Evolutionary conservation across 495 filamentous ascomycete genomes (phyloP).

Genomic region (Hyphodiscus hymeniophilus): DNA sequence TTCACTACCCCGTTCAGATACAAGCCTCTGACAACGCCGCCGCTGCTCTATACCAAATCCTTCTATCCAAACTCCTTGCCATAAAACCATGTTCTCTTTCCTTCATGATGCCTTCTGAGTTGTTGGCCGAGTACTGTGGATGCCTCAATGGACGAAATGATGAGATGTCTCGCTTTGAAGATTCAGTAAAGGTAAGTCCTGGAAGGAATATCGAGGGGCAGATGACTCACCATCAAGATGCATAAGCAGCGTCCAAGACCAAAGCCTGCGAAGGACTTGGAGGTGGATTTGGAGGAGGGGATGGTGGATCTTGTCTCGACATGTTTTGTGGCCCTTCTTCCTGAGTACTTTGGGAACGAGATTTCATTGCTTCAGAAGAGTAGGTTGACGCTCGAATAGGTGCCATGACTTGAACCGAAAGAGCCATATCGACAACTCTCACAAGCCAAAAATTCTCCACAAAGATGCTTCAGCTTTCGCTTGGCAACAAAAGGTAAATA

Average conservation of each 20-base stretch:
- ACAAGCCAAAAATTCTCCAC: too few relatives aligned
- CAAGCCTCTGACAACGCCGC: too few relatives aligned
- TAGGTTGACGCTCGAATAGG: background rate
- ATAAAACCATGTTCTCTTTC: too few relatives aligned
- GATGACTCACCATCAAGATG: slow-evolving; percentile 3
- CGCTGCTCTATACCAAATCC: slow-evolving; percentile 5
- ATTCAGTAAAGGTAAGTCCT: background rate
- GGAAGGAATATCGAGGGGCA: too few relatives aligned
- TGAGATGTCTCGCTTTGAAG: background rate
- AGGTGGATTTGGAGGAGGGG: slow-evolving; percentile 37
- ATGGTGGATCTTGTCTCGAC: slow-evolving; percentile 35
- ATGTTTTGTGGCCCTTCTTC: slow-evolving; percentile 11
- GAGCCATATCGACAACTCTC: background rate
- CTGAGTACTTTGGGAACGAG: background rate
- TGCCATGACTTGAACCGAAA: background rate
- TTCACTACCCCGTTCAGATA: background rate
- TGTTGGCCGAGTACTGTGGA: too few relatives aligned
- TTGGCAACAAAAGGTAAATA: too few relatives aligned
- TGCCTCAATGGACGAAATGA: too few relatives aligned
- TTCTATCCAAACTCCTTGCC: background rate
- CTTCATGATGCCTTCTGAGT: background rate
- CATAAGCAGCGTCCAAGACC: background rate
- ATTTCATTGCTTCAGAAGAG: background rate
- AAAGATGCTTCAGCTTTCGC: too few relatives aligned
- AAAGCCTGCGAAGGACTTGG: slow-evolving; percentile 31